Base-by-base conservation (phyloP, 208 protist genomes). In the Crithidia bombi region DNA sequence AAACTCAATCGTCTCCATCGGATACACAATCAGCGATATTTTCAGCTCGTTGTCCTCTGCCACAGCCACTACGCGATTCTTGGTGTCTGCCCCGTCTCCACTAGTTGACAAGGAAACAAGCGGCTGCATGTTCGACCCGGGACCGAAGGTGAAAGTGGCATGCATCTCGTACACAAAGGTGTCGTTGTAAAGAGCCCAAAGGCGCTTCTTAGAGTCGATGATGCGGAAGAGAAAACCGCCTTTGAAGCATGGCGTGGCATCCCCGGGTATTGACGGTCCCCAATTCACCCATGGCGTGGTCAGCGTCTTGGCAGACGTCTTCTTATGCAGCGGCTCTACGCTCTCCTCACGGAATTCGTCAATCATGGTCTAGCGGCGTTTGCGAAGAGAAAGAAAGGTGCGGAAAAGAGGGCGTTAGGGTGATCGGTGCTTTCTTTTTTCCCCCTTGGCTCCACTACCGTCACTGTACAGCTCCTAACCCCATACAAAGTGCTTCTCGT, bases 171-270 rank as follows among this genome's bases (percentile, higher is more conserved):
- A 89, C 43, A 64, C 65, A 57, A 65, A 83, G 17, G 83, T 89
- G 64, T 92, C 83, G 69, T 89, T 92, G 64, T 92, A 92, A 17
- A 92, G 65, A 11, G 75, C 75, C 86, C 86, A 92, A 30, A 73
- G 72, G 12, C 58, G 62, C 78, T 82, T 88, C 33, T 65, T 65
- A 23, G 69, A 73, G 41, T 92, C 76, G 4, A 90, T 65, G 33
- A 93, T 87, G 50, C 86, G 86, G 70, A 82, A 93, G 9, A 96
- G 75, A 56, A 92, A 73, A 6, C 88, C 86, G 21, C 79, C 68
- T n/a, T 87, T 81, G 54, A 92, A 96, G 82, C 79, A 90, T 30
- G 78, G 35, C 32, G 84, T 89, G 28, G 63, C 66, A 5, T 83
- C 77, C 30, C 88, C 88, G 15, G 46, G 46, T 38, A 65, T 65